Percentiles rank a stretch among this genome's conserved stretches.
phyloP scores from a whole-genome alignment of 1,139 yeast species.

The Candida freyschussii region DNA sequence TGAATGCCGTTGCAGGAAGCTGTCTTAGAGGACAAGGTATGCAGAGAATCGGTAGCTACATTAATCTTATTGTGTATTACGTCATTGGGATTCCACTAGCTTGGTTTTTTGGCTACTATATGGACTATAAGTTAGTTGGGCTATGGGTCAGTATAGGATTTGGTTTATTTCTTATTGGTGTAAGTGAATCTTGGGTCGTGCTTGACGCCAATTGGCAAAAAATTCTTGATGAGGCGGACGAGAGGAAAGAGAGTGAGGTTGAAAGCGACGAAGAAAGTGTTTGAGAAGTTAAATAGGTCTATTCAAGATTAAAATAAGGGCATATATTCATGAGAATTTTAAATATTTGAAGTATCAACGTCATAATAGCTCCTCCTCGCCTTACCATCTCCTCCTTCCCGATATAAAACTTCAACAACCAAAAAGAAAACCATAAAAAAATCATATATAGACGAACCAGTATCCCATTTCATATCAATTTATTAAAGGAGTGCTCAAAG shows the following conservation, averaged over 20 bases:
- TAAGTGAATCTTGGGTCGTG: slow-evolving; percentile 50
- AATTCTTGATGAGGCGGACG: slow-evolving; percentile 42
- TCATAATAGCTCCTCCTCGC: too few species aligned
- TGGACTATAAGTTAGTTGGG: slow-evolving; percentile 55
- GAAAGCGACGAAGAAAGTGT: slow-evolving; percentile 13
- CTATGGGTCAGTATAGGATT: slow-evolving; percentile 82
- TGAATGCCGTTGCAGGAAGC: slow-evolving; percentile 82
- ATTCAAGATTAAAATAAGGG: too few species aligned
- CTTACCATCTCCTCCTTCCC: neutral
- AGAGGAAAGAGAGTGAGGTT: slow-evolving; percentile 28
- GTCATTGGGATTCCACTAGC: slow-evolving; percentile 68
- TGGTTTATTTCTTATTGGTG: slow-evolving; percentile 60
- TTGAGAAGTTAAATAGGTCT: slow-evolving; percentile 1
- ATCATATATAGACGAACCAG: neutral
- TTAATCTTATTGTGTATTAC: slow-evolving; percentile 75
- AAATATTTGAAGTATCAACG: too few species aligned
- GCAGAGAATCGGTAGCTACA: slow-evolving; percentile 77
- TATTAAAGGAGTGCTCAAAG: slow-evolving; percentile 15
- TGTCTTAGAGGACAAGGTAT: slow-evolving; percentile 82
- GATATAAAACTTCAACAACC: neutral
- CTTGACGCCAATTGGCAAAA: slow-evolving; percentile 50
- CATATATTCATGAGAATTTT: neutral
- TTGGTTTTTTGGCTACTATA: slow-evolving; percentile 51
- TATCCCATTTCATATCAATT: neutral
- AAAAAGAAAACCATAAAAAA: slow-evolving; percentile 1